Evolutionary conservation across 2,329 filamentous ascomycete species (phyloP).

Genomic region (Sarocladium oryzae): DNA sequence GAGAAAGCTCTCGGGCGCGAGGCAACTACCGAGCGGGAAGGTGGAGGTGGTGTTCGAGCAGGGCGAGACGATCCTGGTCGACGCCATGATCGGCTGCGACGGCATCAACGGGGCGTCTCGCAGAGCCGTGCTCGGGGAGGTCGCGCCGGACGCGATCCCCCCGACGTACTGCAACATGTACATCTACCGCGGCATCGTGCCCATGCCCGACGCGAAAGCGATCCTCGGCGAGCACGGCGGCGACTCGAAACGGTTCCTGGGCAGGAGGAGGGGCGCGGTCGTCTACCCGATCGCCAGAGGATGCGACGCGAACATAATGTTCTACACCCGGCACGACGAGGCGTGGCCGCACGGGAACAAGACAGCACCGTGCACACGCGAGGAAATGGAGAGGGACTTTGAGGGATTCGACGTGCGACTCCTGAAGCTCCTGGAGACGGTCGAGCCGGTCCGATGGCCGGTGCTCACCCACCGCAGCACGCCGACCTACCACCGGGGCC

Average conservation of each 20-base stretch:
- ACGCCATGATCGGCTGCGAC: slow-evolving; percentile 5
- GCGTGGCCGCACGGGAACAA: neutral
- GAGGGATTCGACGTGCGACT: neutral
- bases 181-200: slow-evolving; percentile 5
- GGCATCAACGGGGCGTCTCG: slow-evolving; percentile 3
- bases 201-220: neutral
- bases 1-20: neutral
- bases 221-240: slow-evolving; percentile 3
- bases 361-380: neutral
- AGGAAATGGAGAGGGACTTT: slow-evolving; percentile 3
- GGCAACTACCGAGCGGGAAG: neutral
- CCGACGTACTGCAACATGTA: slow-evolving; percentile 7
- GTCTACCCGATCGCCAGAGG: slow-evolving; percentile 1
- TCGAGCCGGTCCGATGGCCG: slow-evolving; percentile 3
- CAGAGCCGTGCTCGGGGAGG: neutral
- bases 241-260: slow-evolving; percentile 6
- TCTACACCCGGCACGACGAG: slow-evolving; percentile 2
- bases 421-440: slow-evolving; percentile 1
- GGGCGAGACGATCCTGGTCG: neutral
- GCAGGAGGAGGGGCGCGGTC: neutral
- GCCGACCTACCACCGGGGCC: slow-evolving; percentile 9
- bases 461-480: neutral
- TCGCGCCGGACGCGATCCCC: neutral
- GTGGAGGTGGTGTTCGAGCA: neutral
- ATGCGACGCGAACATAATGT: slow-evolving; percentile 7